A percentile compares a stretch with the other conserved stretches of the same genome.
Conservation (phyloP, 805 yeast species). For the Yamadazyma paraphyllophila region DNA sequence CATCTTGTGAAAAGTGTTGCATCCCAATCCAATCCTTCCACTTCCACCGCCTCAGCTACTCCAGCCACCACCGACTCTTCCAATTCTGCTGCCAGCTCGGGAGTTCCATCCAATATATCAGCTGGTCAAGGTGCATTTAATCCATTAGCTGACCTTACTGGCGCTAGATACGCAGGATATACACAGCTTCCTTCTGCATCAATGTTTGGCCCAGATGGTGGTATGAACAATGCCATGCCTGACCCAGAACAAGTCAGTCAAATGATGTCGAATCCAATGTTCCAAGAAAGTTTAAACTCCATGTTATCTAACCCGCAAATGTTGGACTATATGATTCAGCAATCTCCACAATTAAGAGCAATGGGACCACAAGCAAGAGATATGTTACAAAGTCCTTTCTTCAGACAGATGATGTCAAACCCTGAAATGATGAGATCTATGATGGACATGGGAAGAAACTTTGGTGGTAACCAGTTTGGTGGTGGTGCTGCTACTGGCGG, state of each 20-base stretch:
- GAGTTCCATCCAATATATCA: constrained; percentile 74
- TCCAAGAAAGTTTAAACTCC: constrained; percentile 78
- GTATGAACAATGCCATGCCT: constrained; percentile 69
- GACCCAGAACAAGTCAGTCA: constrained; percentile 70
- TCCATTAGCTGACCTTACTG: constrained; percentile 88
- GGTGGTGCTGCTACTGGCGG: constrained; percentile 41
- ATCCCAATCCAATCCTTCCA: constrained; percentile 23
- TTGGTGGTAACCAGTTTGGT: constrained; percentile 14
- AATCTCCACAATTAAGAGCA: constrained; percentile 77
- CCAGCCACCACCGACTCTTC: constrained; percentile 20
- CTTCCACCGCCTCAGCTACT: constrained; percentile 18
- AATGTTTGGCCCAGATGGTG: constrained; percentile 95
- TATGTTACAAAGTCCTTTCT: constrained; percentile 78
- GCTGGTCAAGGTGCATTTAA: constrained; percentile 88
- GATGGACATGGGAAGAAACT: constrained; percentile 67
- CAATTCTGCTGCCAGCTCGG: constrained; percentile 17
- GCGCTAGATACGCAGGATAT: constrained; percentile 94
- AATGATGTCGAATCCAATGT: constrained; percentile 78
- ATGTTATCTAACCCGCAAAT: constrained; percentile 85
- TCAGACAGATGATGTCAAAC: constrained; percentile 67
- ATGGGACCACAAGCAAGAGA: constrained; percentile 90
- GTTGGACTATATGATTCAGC: constrained; percentile 76
- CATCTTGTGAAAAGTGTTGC: constrained; percentile 85
- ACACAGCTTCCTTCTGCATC: constrained; percentile 83
- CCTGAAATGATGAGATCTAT: constrained; percentile 83